A percentile compares a stretch with the other conserved stretches of the same genome.
These are phyloP conservation scores for Penicillium parvum DNA, from an alignment of 495 filamentous ascomycete genomes.

Conservation along the genomic window DNA sequence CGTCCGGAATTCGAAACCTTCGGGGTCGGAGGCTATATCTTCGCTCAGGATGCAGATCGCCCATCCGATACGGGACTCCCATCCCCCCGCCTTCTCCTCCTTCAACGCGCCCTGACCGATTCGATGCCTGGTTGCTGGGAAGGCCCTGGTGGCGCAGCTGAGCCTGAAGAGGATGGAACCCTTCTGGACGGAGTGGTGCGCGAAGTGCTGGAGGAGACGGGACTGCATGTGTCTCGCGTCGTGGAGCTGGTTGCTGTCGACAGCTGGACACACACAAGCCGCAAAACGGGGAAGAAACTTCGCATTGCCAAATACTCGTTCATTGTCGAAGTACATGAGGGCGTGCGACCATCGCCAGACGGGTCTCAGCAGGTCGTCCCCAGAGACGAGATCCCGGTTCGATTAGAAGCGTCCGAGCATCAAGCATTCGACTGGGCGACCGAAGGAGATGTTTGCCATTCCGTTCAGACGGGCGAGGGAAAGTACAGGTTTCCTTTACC, in stretches of 20 bases:
- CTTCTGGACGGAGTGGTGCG: slow-evolving; percentile 51
- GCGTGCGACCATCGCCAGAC: background rate
- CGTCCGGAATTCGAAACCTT: slow-evolving; percentile 34
- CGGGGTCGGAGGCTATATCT: slow-evolving; percentile 41
- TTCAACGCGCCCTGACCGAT: slow-evolving; percentile 46
- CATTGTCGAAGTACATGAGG: slow-evolving; percentile 36
- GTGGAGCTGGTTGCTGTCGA: slow-evolving; percentile 38
- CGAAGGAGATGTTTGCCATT: slow-evolving; percentile 33
- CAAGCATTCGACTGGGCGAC: slow-evolving; percentile 41
- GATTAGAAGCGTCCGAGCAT: slow-evolving; percentile 42
- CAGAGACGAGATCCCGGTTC: slow-evolving; percentile 29
- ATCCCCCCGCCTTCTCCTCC: slow-evolving; percentile 40
- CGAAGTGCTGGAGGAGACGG: slow-evolving; percentile 58
- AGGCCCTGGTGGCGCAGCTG: slow-evolving; percentile 51
- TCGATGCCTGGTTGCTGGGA: slow-evolving; percentile 53
- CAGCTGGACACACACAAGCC: slow-evolving; percentile 24
- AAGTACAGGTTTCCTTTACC: slow-evolving; percentile 10
- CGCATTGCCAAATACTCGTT: slow-evolving; percentile 33
- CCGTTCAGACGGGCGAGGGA: slow-evolving; percentile 2
- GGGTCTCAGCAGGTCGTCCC: background rate
- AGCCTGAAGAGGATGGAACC: slow-evolving; percentile 41
- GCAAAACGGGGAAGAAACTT: slow-evolving; percentile 9
- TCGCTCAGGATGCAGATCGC: slow-evolving; percentile 19
- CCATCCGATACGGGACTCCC: background rate
- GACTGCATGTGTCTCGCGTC: slow-evolving; percentile 44